Base-by-base conservation (phyloP, 495 filamentous ascomycete genomes). In the Apodospora peruviana region DNA sequence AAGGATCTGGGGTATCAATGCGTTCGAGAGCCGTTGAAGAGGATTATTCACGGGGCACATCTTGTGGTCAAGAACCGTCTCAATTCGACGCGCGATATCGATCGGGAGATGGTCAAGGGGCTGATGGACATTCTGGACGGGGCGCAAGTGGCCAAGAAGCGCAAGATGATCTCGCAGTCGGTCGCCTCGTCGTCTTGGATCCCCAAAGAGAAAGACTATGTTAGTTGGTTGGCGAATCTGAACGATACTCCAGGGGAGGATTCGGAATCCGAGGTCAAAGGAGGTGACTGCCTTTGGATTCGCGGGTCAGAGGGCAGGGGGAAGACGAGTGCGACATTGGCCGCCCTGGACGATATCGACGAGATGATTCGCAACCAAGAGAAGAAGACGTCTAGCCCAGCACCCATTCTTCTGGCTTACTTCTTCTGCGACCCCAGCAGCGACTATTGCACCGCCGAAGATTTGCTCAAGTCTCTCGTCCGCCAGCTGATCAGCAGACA, bases 391-490 rank as follows among this genome's bases (percentile, higher is more conserved):
- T 45, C 51, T 4, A 47, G 40, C 23, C 42, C 59, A 41, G 51
- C 52, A 12, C 48, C 52, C 17, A 56, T 61, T 27, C 47, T 69
- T 8, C 59, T 70, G 25, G 68, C 57, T 0, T 68, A 68, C 43
- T 43, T 43, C 11, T 71, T 71, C 45, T 71, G 68, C 46, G 67
- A 69, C 16, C 14, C 27, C 7, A 49, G 46, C 0, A 17, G 51
- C 14, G 65, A 70, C 32, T 62, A 52, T 37, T 56, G 43, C 20
- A 67, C 61, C 0, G 67, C 67, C 0, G 68, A 71, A 45, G 65
- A 71, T 12, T 37, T 71, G 16, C 55, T 71, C 11, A 71, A 64
- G 45, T 68, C 58, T 25, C 45, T 70, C 20, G 47, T 70, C 9
- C 51, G 52, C 35, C 68, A 70, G 45, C 51, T 71, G 2, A 64